These are phyloP conservation scores for Fusarium sp. DNA, from an alignment of 2,329 filamentous ascomycete species.

Conservation along the genomic window DNA sequence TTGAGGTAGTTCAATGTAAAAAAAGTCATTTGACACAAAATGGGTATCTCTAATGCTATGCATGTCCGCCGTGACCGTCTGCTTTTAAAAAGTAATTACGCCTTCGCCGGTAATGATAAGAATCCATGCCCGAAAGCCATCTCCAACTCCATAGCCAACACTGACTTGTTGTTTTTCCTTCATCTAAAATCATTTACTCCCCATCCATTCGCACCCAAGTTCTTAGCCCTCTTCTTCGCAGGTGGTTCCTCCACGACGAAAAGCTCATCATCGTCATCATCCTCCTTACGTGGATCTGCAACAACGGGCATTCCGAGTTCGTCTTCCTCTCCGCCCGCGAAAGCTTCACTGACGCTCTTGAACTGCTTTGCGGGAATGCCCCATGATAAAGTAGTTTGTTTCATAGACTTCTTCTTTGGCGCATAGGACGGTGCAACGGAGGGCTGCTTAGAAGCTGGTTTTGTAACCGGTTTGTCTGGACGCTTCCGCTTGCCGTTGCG, in stretches of 20 bases:
- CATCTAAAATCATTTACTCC: conserved; percentile 1
- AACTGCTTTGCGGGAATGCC: conserved; percentile 31
- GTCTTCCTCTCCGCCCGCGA: conserved; percentile 35
- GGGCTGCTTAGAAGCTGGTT: conserved; percentile 27
- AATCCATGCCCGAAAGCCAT: background rate
- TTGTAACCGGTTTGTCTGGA: background rate
- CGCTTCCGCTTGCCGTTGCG: conserved; percentile 41
- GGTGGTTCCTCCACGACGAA: conserved; percentile 44
- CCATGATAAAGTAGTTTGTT: conserved; percentile 39
- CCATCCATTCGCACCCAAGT: background rate
- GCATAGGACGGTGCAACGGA: background rate
- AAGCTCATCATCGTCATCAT: conserved; percentile 37
- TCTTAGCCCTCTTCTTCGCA: conserved; percentile 13
- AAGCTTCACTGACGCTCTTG: conserved; percentile 45
- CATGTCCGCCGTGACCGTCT: conserved; percentile 17
- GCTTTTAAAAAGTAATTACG: background rate
- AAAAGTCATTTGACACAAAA: conserved; percentile 6
- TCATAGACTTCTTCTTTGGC: conserved; percentile 34
- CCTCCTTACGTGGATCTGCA: background rate
- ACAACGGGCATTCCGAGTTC: background rate
- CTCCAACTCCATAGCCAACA: background rate
- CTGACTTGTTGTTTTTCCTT: background rate
- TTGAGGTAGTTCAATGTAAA: background rate
- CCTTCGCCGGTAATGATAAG: background rate
- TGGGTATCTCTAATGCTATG: conserved; percentile 37